Evolutionary conservation across 1,284 basidiomycete species (phyloP).

Genomic region (Grifola frondosa): DNA sequence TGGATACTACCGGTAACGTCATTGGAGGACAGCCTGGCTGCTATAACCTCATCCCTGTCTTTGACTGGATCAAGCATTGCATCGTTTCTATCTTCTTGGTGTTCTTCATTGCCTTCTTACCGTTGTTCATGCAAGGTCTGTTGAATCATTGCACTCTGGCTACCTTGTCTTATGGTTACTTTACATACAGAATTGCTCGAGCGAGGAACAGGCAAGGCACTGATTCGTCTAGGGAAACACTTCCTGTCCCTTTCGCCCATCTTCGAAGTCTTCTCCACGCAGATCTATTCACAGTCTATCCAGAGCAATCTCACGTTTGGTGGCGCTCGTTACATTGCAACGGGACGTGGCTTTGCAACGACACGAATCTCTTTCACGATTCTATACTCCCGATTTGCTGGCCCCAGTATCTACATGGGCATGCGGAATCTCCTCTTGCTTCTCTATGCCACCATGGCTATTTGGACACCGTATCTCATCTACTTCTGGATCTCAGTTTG

Average conservation of each 20-base stretch:
- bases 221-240: constrained; percentile 90
- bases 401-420: constrained; percentile 97
- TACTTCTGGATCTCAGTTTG: constrained; percentile 97
- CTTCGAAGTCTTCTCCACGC: constrained; percentile 97
- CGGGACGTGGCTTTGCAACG: constrained; percentile 95
- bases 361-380: constrained; percentile 93
- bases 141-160: constrained; percentile 3
- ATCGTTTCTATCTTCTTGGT: constrained; percentile 97
- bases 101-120: constrained; percentile 94
- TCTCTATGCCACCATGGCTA: constrained; percentile 84
- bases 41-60: constrained; percentile 92
- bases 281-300: constrained; percentile 95
- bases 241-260: constrained; percentile 93
- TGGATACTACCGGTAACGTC: constrained; percentile 78
- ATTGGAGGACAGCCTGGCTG: constrained; percentile 83
- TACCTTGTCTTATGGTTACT: constrained; percentile 2
- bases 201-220: constrained; percentile 90
- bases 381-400: constrained; percentile 94
- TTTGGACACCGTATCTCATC: constrained; percentile 92
- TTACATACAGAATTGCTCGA: constrained; percentile 78
- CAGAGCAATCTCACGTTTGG: constrained; percentile 94
- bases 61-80: constrained; percentile 95
- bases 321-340: constrained; percentile 96
- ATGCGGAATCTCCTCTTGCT: constrained; percentile 89
- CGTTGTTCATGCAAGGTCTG: constrained; percentile 90